A percentile compares a stretch with the other conserved stretches of the same genome.
These are phyloP conservation scores for Heliamphora ciliata DNA, from an alignment of 179 eudicot genomes.

Conservation along the genomic window DNA sequence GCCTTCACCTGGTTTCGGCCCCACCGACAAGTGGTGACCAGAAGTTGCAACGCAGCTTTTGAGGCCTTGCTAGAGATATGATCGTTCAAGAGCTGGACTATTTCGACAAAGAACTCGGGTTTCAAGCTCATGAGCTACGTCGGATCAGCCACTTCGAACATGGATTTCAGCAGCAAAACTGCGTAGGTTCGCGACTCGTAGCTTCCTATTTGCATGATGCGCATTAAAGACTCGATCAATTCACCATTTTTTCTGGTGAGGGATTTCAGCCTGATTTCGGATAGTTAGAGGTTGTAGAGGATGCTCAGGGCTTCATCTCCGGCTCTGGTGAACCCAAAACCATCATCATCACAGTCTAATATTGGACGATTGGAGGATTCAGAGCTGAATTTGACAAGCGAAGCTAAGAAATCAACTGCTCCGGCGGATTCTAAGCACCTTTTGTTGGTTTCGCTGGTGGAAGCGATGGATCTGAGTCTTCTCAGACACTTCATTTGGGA, in stretches of 20 bases:
- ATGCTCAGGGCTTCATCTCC: slow-evolving; percentile 10
- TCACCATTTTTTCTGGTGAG: neutral
- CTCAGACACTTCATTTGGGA: neutral
- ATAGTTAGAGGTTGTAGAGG: slow-evolving; percentile 9
- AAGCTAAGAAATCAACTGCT: slow-evolving; percentile 9
- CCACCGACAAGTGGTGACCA: slow-evolving; percentile 36
- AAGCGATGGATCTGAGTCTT: neutral
- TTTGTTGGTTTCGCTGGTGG: neutral
- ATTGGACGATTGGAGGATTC: neutral
- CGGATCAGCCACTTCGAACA: neutral
- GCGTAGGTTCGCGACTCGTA: slow-evolving; percentile 11
- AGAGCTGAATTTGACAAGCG: neutral
- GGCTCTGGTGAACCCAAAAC: neutral
- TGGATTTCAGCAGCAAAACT: neutral
- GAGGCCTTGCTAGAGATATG: slow-evolving; percentile 33
- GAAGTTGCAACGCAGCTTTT: slow-evolving; percentile 35
- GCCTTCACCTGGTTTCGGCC: slow-evolving; percentile 52
- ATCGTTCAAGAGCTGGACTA: slow-evolving; percentile 33
- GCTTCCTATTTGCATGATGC: neutral
- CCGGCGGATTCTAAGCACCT: neutral
- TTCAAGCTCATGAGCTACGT: neutral
- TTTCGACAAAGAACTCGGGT: slow-evolving; percentile 25
- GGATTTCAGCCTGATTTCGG: neutral
- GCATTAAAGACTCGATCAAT: neutral
- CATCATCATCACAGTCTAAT: neutral